These are phyloP conservation scores for Trichosporon ovoides DNA, from an alignment of 1,284 basidiomycete species.

Conservation along the genomic window DNA sequence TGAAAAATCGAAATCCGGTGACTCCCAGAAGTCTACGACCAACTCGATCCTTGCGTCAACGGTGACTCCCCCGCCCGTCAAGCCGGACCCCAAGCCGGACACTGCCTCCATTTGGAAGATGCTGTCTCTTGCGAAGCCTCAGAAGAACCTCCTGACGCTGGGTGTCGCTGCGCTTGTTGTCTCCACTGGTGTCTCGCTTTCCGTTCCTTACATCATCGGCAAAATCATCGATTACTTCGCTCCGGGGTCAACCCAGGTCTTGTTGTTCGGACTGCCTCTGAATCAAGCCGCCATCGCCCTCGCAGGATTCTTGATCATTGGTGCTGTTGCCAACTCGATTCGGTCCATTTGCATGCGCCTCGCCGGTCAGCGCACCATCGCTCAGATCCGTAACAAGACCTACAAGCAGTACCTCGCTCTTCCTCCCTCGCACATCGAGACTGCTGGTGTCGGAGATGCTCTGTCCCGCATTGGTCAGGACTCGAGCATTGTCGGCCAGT, in stretches of 20 bases:
- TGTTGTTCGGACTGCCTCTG: slow-evolving; percentile 43
- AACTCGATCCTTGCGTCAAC: not conserved
- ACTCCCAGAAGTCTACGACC: slow-evolving; percentile 6
- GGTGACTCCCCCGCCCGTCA: slow-evolving; percentile 1
- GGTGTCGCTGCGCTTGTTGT: slow-evolving; percentile 39
- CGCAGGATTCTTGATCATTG: slow-evolving; percentile 33
- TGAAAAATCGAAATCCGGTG: not conserved
- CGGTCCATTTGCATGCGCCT: slow-evolving; percentile 41
- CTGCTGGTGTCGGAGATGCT: slow-evolving; percentile 44
- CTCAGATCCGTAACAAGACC: slow-evolving; percentile 43
- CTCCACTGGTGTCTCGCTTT: slow-evolving; percentile 41
- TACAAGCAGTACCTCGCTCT: slow-evolving; percentile 44
- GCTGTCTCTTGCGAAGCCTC: slow-evolving; percentile 41
- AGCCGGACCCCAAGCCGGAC: slow-evolving; percentile 29
- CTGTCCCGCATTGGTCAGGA: slow-evolving; percentile 46
- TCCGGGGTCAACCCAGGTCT: slow-evolving; percentile 37
- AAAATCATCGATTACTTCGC: slow-evolving; percentile 47
- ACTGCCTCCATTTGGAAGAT: slow-evolving; percentile 40
- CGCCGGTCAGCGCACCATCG: slow-evolving; percentile 45
- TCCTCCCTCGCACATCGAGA: slow-evolving; percentile 46
- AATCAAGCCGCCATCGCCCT: slow-evolving; percentile 37
- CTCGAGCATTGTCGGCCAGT: slow-evolving; percentile 45
- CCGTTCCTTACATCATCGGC: slow-evolving; percentile 44
- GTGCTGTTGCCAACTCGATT: slow-evolving; percentile 43
- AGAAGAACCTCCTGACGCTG: slow-evolving; percentile 38